Base-by-base conservation (phyloP, 805 yeast species). In the Brettanomyces bruxellensis region DNA sequence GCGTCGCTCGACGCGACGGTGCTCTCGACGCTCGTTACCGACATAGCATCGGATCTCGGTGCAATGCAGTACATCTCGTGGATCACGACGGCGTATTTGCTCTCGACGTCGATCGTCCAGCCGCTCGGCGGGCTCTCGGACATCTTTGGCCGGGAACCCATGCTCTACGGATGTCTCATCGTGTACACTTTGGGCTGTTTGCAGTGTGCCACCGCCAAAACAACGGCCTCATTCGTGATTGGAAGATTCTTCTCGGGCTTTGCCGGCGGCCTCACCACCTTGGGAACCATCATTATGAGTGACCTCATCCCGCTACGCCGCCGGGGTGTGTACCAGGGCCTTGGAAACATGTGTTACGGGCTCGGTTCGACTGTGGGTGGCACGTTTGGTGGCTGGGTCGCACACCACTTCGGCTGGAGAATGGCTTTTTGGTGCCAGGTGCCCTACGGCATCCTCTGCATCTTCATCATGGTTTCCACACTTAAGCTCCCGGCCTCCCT, bases 201-300 rank as follows among this genome's bases (percentile, higher is more conserved):
- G 11, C 69, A 79, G 42, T 81, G 86, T 58, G 79, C 76, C 4
- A 35, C 70, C 1, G 73, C 83, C 1, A 64, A 67, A 41, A 64
- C 73, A 12, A 70, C 81, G 12, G 52, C 66, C 39, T 53, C 70
- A 45, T 67, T 83, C 51, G 76, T 81, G 6, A 44, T 66, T 28
- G 75, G 83, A 6, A 65, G 89, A 53, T 81, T 87, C 51, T 69
- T 89, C 44, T 79, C 95, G 34, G 97, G 97, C 6, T 74, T 86
- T 51, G 96, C 96, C 11, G 95, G 95, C n/a, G 96, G 96, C 1
- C 75, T 88, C 57, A 81, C 83, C 48, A 76, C 93, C 0, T 67
- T 88, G 51, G 76, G 85, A 38, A 83, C 95, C 12, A 85, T 89
- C 47, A 75, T 87, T 12, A 76, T 85, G 62, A 78, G 86, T 45